These are phyloP conservation scores for Penicillium freii DNA, from an alignment of 2,329 filamentous ascomycete genomes.

Conservation along the genomic window DNA sequence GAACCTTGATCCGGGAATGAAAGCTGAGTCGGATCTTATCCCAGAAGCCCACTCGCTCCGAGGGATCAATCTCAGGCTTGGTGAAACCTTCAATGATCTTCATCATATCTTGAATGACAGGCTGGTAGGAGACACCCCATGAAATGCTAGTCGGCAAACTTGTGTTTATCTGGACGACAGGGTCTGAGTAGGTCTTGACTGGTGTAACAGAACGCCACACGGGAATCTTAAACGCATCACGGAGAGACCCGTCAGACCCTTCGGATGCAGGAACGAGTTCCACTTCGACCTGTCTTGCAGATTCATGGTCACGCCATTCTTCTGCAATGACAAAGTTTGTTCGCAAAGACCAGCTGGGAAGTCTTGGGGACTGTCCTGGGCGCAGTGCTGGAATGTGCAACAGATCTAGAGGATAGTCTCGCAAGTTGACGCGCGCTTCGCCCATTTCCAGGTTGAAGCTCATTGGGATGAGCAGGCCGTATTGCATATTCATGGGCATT, in stretches of 20 bases:
- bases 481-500: slow-evolving; percentile 88
- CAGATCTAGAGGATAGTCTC: slow-evolving; percentile 91
- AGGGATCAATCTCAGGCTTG: slow-evolving; percentile 89
- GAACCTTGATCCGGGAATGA: slow-evolving; percentile 82
- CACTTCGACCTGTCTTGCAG: slow-evolving; percentile 75
- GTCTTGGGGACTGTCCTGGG: slow-evolving; percentile 71
- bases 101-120: slow-evolving; percentile 99
- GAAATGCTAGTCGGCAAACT: slow-evolving; percentile 88
- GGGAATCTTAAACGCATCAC: slow-evolving; percentile 74
- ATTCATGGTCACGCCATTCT: slow-evolving; percentile 79
- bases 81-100: slow-evolving; percentile 98
- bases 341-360: slow-evolving; percentile 78
- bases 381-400: slow-evolving; percentile 85
- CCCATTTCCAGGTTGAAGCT: slow-evolving; percentile 85
- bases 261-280: slow-evolving; percentile 74
- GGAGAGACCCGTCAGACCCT: slow-evolving; percentile 53
- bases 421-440: slow-evolving; percentile 78
- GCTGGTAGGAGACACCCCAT: slow-evolving; percentile 97
- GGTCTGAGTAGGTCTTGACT: slow-evolving; percentile 94
- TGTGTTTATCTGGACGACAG: slow-evolving; percentile 89
- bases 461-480: slow-evolving; percentile 85
- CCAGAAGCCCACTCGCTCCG: slow-evolving; percentile 95
- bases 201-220: slow-evolving; percentile 89
- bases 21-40: slow-evolving; percentile 95
- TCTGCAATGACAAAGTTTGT: slow-evolving; percentile 96